Evolutionary conservation across 2,329 filamentous ascomycete species (phyloP).

Genomic region (Monosporascus sp.): DNA sequence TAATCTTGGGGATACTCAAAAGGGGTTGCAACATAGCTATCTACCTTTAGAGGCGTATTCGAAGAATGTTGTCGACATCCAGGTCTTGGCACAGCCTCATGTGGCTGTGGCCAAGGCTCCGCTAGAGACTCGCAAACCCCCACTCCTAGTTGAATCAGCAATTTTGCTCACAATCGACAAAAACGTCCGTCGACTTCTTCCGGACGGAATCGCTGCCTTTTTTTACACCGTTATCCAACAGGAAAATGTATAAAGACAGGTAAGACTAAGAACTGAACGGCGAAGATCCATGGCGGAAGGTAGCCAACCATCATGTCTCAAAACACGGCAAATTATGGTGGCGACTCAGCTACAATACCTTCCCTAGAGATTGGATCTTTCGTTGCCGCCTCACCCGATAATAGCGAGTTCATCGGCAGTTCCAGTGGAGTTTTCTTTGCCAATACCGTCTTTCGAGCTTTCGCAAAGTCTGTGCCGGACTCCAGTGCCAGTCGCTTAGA

Average conservation of each 20-base stretch:
- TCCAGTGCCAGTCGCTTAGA: neutral
- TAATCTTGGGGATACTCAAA: no score
- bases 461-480: slow-evolving; percentile 26
- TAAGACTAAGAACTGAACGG: no score
- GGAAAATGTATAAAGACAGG: no score
- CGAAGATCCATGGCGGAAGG: neutral
- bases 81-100: neutral
- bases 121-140: no score
- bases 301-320: neutral
- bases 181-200: no score
- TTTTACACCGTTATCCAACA: no score
- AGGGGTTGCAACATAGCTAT: no score
- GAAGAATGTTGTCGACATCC: no score
- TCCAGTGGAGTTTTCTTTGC: slow-evolving; percentile 48
- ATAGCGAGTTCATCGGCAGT: slow-evolving; percentile 46
- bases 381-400: slow-evolving; percentile 34
- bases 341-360: slow-evolving; percentile 1
- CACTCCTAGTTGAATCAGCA: no score
- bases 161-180: no score
- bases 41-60: no score
- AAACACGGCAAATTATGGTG: neutral
- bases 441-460: slow-evolving; percentile 48
- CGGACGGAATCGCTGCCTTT: no score
- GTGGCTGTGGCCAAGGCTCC: neutral
- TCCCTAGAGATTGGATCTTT: slow-evolving; percentile 33